Evolutionary conservation across 805 yeast species (phyloP), one percentile per base, ranked within the genome.

Genomic region (Candida manassasensis): DNA sequence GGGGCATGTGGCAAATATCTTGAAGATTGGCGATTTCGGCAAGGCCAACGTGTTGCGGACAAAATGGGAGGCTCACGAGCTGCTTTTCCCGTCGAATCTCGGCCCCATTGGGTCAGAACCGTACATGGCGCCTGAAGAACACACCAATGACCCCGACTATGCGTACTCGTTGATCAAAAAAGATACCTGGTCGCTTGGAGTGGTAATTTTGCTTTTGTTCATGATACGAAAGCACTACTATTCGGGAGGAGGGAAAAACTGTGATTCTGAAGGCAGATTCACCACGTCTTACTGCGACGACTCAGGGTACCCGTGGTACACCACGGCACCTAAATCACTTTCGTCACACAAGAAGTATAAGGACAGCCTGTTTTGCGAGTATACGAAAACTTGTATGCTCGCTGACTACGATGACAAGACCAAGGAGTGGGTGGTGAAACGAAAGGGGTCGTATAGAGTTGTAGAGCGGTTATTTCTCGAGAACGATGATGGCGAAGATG

Each of bases 41-140:
- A 86, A 90, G 32, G 81, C 95, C 32, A 89, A 84, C 40, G 95
- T 93, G 21, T 84, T 89, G 57, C 77, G 84, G 43, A 87, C 95
- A 36, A 86, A 88, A 3, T 89, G 95, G 94, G 81, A 80, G 33
- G 75, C 78, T 26, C n/a, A 27, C 10, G 67, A 61, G 32, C 67
- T 60, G 32, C 38, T 45, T 5, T 39, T 41, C 12, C 88, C 81
- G 49, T 67, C 75, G 35, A 73, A 81, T 21, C 59, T 66, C 15
- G 95, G 95, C n/a, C 66, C 67, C 3, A 76, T 89, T 50, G 97
- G 97, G 3, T 82, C 94, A 1, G 90, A 80, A 39, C 93, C 96
- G 1, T 89, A 86, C 59, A 86, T 87, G 55, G 85, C 96, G 0
- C 97, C 97, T 0, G 97, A 88, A 52, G 96, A 89, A 57, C 84